Evolutionary conservation across 192 early-diverging fungal species (phyloP).

Genomic region (Coemansia sp.): DNA sequence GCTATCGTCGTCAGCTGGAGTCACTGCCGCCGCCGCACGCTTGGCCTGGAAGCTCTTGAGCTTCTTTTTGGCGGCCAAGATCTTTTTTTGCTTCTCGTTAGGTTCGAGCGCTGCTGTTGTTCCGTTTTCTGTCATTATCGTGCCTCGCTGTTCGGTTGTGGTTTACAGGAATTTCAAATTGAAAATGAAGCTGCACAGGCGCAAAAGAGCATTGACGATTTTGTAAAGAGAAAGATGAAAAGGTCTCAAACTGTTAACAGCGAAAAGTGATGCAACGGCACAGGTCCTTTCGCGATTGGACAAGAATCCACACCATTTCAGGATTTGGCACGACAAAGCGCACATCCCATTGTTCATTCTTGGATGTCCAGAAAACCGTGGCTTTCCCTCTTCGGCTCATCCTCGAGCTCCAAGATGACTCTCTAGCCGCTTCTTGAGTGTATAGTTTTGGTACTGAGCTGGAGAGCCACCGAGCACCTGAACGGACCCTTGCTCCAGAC

Average conservation of each 20-base stretch:
- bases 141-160: background rate
- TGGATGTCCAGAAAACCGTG: too few species aligned
- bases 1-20: background rate
- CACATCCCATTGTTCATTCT: too few species aligned
- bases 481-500: constrained; percentile 11
- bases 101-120: constrained; percentile 15
- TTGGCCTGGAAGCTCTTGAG: constrained; percentile 49
- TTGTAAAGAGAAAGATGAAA: too few species aligned
- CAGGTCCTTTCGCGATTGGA: background rate
- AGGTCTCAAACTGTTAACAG: too few species aligned
- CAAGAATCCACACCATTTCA: background rate
- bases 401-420: background rate
- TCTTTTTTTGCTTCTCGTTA: constrained; percentile 49
- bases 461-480: constrained; percentile 40
- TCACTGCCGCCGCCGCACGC: constrained; percentile 30
- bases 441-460: constrained; percentile 29
- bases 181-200: background rate
- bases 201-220: background rate
- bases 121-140: constrained; percentile 12
- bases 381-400: background rate
- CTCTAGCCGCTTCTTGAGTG: constrained; percentile 33
- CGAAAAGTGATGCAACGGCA: too few species aligned
- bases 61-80: constrained; percentile 52
- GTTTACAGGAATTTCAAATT: background rate
- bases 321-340: background rate